Percentiles rank a stretch among this genome's conserved stretches.
These are phyloP conservation scores for Trichomonascaceae sp. DNA, from an alignment of 1,139 yeast genomes.

Conservation along the genomic window DNA sequence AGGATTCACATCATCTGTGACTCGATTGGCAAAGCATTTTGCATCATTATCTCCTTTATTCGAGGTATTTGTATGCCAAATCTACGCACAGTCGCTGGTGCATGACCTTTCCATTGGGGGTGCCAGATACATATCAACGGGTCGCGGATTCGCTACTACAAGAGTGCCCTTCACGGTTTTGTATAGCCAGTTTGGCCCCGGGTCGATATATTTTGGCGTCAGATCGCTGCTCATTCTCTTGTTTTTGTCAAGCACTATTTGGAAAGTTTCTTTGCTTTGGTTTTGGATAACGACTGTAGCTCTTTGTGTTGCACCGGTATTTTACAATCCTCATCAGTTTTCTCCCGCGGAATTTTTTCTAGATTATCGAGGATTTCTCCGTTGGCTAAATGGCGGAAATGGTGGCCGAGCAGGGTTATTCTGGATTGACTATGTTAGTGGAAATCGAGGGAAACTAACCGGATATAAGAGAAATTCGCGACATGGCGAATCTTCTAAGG, in stretches of 20 bases:
- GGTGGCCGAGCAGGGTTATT: conserved; percentile 44
- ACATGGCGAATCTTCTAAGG: not conserved
- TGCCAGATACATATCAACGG: conserved; percentile 78
- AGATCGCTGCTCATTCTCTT: conserved; percentile 50
- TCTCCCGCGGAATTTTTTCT: conserved; percentile 59
- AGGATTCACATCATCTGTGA: conserved; percentile 58
- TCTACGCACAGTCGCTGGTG: conserved; percentile 65
- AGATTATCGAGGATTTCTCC: conserved; percentile 60
- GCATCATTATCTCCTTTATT: conserved; percentile 73
- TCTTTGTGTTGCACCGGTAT: conserved; percentile 67
- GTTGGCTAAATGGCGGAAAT: conserved; percentile 69
- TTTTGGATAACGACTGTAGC: conserved; percentile 74
- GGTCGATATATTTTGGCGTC: conserved; percentile 63
- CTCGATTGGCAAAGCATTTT: conserved; percentile 58
- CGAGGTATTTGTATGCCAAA: conserved; percentile 83
- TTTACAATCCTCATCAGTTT: conserved; percentile 86
- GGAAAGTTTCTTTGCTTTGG: conserved; percentile 78
- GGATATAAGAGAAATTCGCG: conserved; percentile 51
- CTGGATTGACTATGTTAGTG: conserved; percentile 56
- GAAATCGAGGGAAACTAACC: conserved; percentile 53
- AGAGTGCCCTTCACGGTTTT: conserved; percentile 54
- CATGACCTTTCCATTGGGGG: conserved; percentile 75
- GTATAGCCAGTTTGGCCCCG: conserved; percentile 57
- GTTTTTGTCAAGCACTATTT: conserved; percentile 61
- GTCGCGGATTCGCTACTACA: conserved; percentile 76